Base-by-base conservation (phyloP, 805 yeast genomes). In the Metschnikowia chrysomelidarum region DNA sequence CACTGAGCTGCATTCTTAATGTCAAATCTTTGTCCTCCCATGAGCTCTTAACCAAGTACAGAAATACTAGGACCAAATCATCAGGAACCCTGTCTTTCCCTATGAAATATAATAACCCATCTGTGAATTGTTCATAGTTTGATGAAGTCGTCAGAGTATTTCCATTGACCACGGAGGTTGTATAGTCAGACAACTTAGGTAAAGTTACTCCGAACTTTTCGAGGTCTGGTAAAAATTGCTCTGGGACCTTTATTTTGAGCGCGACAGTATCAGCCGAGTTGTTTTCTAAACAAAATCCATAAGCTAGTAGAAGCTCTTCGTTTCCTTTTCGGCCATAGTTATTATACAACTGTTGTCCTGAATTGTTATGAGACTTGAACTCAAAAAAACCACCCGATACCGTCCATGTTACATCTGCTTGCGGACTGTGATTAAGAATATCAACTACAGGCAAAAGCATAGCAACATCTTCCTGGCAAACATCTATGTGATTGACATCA, bases 251-350 rank as follows among this genome's bases (percentile, higher is more conserved):
- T 38, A 87, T 65, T 4, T 82, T 71, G 27, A 88, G 67, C 11
- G 78, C 78, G 2, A 80, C 62, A 4, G 64, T 51, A 44, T 85
- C 91, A 22, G 76, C 76, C 7, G 62, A 61, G 47, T 83, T 84
- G 30, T 73, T 59, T 12, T 70, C 71, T 2, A 79, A 31, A 7
- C 78, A 72, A 58, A 89, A 89, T 0, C 97, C 97, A 56, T 89
- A 89, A 0, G 82, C 88, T 47, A 88, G 60, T 5, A 89, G 57
- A 18, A 88, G 58, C 45, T 87, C 95, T 44, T 85, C 94, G 51
- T 87, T 88, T 0, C 93, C 83, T 57, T 87, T 88, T 35, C 84
- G 78, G 2, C 96, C 97, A 57, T 89, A 88, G 57, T 86, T 85
- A 54, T 88, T 88, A 59, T 60, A 85, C 1, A 89, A 43, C 2